These are phyloP conservation scores for Wilcoxina mikolae DNA, from an alignment of 495 filamentous ascomycete genomes.

Conservation along the genomic window DNA sequence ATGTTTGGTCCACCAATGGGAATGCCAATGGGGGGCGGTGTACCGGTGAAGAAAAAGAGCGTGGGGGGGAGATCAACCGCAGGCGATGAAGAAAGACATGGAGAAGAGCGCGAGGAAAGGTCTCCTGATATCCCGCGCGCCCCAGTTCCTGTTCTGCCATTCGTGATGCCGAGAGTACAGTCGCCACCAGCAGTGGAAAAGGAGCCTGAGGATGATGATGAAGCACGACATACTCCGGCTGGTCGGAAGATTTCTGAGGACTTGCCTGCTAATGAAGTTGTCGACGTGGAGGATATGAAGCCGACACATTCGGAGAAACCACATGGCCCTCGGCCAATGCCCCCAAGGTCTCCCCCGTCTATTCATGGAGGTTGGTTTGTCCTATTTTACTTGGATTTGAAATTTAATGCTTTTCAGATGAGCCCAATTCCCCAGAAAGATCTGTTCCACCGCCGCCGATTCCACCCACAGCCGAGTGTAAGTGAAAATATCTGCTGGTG, in stretches of 20 bases:
- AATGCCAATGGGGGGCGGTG: slow-evolving; percentile 40
- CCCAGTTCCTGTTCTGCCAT: slow-evolving; percentile 14
- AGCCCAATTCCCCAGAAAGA: slow-evolving; percentile 42
- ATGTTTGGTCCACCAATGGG: slow-evolving; percentile 74
- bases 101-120: slow-evolving; percentile 28
- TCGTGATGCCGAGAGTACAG: slow-evolving; percentile 23
- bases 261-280: slow-evolving; percentile 37
- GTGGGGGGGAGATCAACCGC: slow-evolving; percentile 32
- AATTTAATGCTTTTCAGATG: slow-evolving; percentile 29
- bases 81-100: slow-evolving; percentile 28
- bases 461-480: slow-evolving; percentile 48
- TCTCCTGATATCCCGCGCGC: slow-evolving; percentile 1
- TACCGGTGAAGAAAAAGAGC: slow-evolving; percentile 52
- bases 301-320: slow-evolving; percentile 33
- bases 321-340: slow-evolving; percentile 33
- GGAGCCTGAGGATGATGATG: slow-evolving; percentile 32
- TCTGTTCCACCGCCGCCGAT: slow-evolving; percentile 56
- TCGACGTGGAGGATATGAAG: slow-evolving; percentile 52
- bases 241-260: slow-evolving; percentile 25
- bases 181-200: slow-evolving; percentile 19
- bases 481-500: slow-evolving; percentile 29
- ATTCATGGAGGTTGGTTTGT: slow-evolving; percentile 39
- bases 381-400: background rate
- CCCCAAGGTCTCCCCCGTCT: slow-evolving; percentile 31
- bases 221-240: slow-evolving; percentile 28